Percentiles rank a stretch among this genome's conserved stretches.
Evolutionary conservation across 2,329 filamentous ascomycete genomes (phyloP).

Genomic region (Talaromyces sp.): DNA sequence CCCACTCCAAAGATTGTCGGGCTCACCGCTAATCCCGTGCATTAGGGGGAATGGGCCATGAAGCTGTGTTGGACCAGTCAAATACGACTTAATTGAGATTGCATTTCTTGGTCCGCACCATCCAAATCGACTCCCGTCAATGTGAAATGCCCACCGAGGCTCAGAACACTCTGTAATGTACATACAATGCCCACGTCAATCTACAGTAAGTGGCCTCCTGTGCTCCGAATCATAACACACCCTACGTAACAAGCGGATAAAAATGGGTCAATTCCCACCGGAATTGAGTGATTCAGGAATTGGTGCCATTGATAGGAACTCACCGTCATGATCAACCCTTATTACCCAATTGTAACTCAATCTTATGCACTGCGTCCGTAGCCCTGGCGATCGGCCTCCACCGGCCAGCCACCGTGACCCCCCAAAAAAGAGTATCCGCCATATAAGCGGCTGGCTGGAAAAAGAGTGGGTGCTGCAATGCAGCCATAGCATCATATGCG

Average conservation of each 20-base stretch:
- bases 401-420: neutral
- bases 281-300: neutral
- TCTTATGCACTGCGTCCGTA: neutral
- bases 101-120: too few relatives aligned
- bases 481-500: neutral
- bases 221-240: neutral
- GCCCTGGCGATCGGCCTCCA: neutral
- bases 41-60: neutral
- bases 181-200: neutral
- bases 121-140: too few relatives aligned
- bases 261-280: neutral
- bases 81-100: too few relatives aligned
- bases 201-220: too few relatives aligned
- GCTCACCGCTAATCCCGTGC: neutral
- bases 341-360: constrained; percentile 4
- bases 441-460: neutral
- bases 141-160: too few relatives aligned
- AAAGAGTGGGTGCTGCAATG: neutral
- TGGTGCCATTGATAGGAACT: neutral
- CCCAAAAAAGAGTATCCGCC: neutral
- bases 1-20: too few relatives aligned
- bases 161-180: too few relatives aligned
- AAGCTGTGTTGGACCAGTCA: too few relatives aligned
- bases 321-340: neutral
- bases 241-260: neutral